Base-by-base conservation (phyloP, 306 rosid genomes). In the Rosa rugosa region DNA sequence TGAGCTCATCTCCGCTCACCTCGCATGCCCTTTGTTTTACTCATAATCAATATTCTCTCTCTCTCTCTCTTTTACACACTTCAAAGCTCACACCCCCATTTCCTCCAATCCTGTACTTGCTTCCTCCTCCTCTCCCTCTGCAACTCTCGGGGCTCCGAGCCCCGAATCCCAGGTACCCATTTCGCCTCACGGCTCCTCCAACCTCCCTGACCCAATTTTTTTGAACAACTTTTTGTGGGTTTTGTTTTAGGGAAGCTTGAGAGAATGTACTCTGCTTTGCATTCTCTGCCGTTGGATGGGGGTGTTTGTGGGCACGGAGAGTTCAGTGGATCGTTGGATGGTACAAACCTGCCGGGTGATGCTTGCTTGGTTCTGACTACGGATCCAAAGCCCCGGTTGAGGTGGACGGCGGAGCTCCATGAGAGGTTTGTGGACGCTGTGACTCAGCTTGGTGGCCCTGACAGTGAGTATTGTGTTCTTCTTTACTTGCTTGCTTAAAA, bases 381-480 rank as follows among this genome's bases (percentile, higher is more conserved):
- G 76, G 91, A 88, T 85, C 91, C 91, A 20, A 88, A 88, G 79
- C 91, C 91, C 34, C 82, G 91, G 45, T 84, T 88, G 36, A 83
- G 91, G 50, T 88, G 91, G 91, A 88, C 91, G n/a, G 79, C 80
- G 47, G 91, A 88, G 89, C 91, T 88, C 67, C 91, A 88, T 42
- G 91, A 88, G 78, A 80, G 91, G 82, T 88, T 88, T 62, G 85
- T 88, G 20, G 91, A 88, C 47, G 91, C 91, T 75, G 89, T 88
- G 50, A 84, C 91, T 68, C 91, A 88, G 79, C 91, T 88, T 64
- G 91, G 91, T 66, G 91, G 91, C 67, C 86, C 91, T 31, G 91
- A 88, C 72, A 88, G 91, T 88, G 66, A 79, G 91, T 88, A 49
- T 72, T 69, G 8, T 10, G 6, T 3, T 64, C n/a, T 38, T 45